Percentiles rank a stretch among this genome's conserved stretches.
Evolutionary conservation across 1,139 yeast species (phyloP).

Genomic region (Suhomyces ambrosiae): DNA sequence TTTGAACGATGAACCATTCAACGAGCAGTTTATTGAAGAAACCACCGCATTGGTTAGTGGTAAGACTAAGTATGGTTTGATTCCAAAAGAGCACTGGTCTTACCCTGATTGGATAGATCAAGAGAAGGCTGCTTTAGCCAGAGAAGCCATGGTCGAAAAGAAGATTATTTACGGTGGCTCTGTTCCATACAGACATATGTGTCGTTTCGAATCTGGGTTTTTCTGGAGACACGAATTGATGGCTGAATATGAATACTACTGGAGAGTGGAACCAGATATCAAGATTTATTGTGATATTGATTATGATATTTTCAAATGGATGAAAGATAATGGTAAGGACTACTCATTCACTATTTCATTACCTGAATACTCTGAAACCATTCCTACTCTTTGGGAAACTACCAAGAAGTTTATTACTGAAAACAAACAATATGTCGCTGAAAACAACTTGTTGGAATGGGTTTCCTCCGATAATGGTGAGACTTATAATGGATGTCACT

Average conservation of each 20-base stretch:
- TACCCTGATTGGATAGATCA: slow-evolving; percentile 62
- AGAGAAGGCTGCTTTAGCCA: slow-evolving; percentile 53
- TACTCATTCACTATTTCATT: slow-evolving; percentile 82
- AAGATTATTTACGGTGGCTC: slow-evolving; percentile 63
- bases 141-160: slow-evolving; percentile 54
- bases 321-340: slow-evolving; percentile 71
- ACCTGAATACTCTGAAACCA: slow-evolving; percentile 80
- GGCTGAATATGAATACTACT: slow-evolving; percentile 78
- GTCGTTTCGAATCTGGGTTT: slow-evolving; percentile 89
- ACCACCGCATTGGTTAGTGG: slow-evolving; percentile 42
- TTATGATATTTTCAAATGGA: slow-evolving; percentile 78
- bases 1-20: slow-evolving; percentile 45
- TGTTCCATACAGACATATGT: slow-evolving; percentile 77
- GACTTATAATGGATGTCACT: slow-evolving; percentile 77
- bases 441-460: slow-evolving; percentile 72
- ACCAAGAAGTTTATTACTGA: slow-evolving; percentile 66
- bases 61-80: slow-evolving; percentile 44
- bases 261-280: slow-evolving; percentile 94
- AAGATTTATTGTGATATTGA: slow-evolving; percentile 76
- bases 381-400: slow-evolving; percentile 79
- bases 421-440: slow-evolving; percentile 64
- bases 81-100: slow-evolving; percentile 51
- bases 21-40: slow-evolving; percentile 41
- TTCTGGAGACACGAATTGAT: slow-evolving; percentile 77
- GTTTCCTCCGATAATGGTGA: slow-evolving; percentile 68